Evolutionary conservation across 805 yeast genomes (phyloP).

Genomic region (Saccharomyces jurei): DNA sequence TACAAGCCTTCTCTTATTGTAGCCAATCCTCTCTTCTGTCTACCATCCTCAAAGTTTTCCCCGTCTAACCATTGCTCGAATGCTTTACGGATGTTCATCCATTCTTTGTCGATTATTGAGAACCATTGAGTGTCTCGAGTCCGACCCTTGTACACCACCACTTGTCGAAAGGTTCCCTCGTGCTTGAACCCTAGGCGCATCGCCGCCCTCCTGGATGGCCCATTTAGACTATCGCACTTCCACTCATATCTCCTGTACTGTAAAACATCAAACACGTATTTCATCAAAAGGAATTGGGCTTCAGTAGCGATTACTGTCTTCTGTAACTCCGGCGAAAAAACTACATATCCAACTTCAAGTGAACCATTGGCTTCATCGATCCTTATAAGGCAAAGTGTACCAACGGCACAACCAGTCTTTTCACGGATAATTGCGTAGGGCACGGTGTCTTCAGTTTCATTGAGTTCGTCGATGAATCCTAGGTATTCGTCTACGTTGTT

Average conservation of each 20-base stretch:
- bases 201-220: conserved; percentile 28
- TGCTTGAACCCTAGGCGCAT: conserved; percentile 26
- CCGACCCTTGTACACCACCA: conserved; percentile 22
- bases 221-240: conserved; percentile 30
- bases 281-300: conserved; percentile 25
- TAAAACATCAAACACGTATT: conserved; percentile 23
- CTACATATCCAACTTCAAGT: conserved; percentile 26
- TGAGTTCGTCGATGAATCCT: background rate
- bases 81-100: conserved; percentile 18
- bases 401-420: conserved; percentile 18
- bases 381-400: conserved; percentile 21
- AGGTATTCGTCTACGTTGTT: conserved; percentile 1
- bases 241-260: conserved; percentile 30
- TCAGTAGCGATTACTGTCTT: conserved; percentile 28
- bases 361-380: conserved; percentile 23
- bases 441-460: conserved; percentile 1
- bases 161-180: conserved; percentile 29
- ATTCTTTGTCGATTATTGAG: conserved; percentile 27
- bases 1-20: background rate
- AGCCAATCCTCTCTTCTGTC: background rate
- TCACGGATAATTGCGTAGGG: conserved; percentile 20
- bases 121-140: conserved; percentile 30
- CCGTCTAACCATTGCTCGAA: conserved; percentile 21
- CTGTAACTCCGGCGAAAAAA: conserved; percentile 14
- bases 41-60: background rate